Evolutionary conservation across 2,329 filamentous ascomycete species (phyloP).

Genomic region (Biscogniauxia marginata): DNA sequence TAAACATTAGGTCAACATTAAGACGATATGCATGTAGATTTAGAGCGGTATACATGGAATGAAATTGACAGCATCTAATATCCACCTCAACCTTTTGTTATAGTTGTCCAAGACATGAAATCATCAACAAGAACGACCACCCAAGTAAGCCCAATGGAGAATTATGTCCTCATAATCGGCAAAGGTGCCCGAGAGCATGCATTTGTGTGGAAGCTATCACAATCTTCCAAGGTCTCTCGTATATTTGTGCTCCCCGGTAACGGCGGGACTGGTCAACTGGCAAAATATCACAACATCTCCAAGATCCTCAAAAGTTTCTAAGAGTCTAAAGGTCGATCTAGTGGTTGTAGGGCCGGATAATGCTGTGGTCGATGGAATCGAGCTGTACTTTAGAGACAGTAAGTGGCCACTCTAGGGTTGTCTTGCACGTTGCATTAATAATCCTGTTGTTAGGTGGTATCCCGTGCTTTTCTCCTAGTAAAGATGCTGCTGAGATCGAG

Average conservation of each 20-base stretch:
- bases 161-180: conserved; percentile 71
- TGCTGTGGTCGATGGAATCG: conserved; percentile 72
- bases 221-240: conserved; percentile 60
- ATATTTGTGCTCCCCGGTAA: conserved; percentile 61
- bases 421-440: background rate
- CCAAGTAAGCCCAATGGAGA: no score
- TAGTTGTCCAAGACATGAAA: no score
- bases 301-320: background rate
- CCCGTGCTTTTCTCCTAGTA: conserved; percentile 66
- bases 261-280: no score
- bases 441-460: conserved; percentile 45
- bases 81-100: no score
- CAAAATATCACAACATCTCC: background rate
- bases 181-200: conserved; percentile 76
- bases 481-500: conserved; percentile 70
- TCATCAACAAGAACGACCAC: no score
- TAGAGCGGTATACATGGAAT: no score
- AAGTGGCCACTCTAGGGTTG: no score
- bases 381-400: conserved; percentile 58
- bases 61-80: no score
- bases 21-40: no score
- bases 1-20: no score
- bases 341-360: background rate
- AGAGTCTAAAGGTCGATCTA: background rate
- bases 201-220: conserved; percentile 70